These are phyloP conservation scores for Chalaropsis ovoidea DNA, from an alignment of 2,329 filamentous ascomycete genomes.

Conservation along the genomic window DNA sequence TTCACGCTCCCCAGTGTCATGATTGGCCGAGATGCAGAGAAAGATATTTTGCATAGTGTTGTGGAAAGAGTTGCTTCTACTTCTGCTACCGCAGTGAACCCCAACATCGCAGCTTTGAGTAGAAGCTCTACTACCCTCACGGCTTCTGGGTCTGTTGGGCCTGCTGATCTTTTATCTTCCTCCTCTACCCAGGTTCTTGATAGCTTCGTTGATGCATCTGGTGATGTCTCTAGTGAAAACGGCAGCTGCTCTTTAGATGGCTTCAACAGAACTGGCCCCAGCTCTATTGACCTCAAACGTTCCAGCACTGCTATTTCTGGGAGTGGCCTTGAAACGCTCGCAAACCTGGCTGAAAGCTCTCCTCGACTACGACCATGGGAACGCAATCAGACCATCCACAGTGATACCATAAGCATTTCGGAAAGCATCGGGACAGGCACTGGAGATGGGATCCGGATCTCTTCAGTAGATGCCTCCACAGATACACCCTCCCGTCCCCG, in stretches of 20 bases:
- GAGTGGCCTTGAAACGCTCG: conserved; percentile 12
- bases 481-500: conserved; percentile 40
- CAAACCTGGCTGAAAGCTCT: conserved; percentile 19
- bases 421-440: conserved; percentile 35
- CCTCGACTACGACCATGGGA: conserved; percentile 40
- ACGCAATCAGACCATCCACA: conserved; percentile 42
- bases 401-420: conserved; percentile 39
- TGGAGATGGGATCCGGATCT: conserved; percentile 27
- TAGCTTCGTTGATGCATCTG: conserved; percentile 29
- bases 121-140: conserved; percentile 29
- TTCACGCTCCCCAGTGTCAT: conserved; percentile 75
- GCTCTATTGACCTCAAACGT: conserved; percentile 19
- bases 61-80: conserved; percentile 66
- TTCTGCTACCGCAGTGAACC: conserved; percentile 46
- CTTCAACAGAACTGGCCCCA: conserved; percentile 35
- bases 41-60: conserved; percentile 57
- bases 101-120: conserved; percentile 20
- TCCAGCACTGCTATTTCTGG: conserved; percentile 2
- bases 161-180: conserved; percentile 47
- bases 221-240: conserved; percentile 50
- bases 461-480: conserved; percentile 19
- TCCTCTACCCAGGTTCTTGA: conserved; percentile 45
- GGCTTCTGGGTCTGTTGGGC: conserved; percentile 30
- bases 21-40: conserved; percentile 68
- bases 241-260: conserved; percentile 47